phyloP scores from a whole-genome alignment of 106 monocot species.

The Allium cepa region DNA sequence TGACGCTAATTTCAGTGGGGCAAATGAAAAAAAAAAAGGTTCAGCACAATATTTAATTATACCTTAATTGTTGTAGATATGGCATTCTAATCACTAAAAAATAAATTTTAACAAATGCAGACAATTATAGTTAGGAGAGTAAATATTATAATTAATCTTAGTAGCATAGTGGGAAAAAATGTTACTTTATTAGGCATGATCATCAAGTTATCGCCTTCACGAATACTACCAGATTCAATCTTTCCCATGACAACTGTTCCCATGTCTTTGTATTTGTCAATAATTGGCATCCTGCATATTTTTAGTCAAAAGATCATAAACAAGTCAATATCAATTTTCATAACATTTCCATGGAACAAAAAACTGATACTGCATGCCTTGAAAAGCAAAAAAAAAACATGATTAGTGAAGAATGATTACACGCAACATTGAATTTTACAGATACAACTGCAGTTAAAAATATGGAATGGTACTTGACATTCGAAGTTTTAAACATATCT shows the following conservation, averaged over 20 bases:
- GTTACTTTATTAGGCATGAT: slow-evolving; percentile 94
- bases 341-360: too few relatives aligned
- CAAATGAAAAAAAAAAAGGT: too few relatives aligned
- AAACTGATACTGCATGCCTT: too few relatives aligned
- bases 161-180: neutral
- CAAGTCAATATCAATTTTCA: too few relatives aligned
- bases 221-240: slow-evolving; percentile 85
- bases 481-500: too few relatives aligned
- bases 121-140: neutral
- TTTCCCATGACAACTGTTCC: slow-evolving; percentile 98
- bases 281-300: slow-evolving; percentile 80
- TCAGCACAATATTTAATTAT: too few relatives aligned
- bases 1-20: too few relatives aligned
- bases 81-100: neutral
- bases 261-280: slow-evolving; percentile 99
- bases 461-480: neutral
- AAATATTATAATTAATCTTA: neutral
- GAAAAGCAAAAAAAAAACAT: neutral
- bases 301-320: too few relatives aligned
- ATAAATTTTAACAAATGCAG: neutral
- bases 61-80: too few relatives aligned
- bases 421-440: neutral
- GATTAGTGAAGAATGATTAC: neutral
- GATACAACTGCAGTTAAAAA: neutral
- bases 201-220: slow-evolving; percentile 74